Base-by-base conservation (phyloP, 2,329 filamentous ascomycete species). In the Ascosphaera pollenicola region DNA sequence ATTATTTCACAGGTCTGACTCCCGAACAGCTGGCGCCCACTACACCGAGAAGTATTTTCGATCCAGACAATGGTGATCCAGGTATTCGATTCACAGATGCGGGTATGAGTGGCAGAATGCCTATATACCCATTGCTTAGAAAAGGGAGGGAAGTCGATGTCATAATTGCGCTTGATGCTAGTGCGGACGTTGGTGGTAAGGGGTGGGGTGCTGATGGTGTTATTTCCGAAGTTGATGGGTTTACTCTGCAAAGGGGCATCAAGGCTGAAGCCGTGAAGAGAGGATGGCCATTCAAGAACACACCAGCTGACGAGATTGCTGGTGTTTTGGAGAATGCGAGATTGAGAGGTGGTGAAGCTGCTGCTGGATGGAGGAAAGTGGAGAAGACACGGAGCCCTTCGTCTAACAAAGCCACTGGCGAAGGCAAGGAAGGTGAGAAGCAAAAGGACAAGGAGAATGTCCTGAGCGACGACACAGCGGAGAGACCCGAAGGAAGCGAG, bases 61-160 rank as follows among this genome's bases (percentile, higher is more conserved):
- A 71, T 15, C 68, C 66, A 11, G 66, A 75, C 35, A 78, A 92
- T 53, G 21, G 21, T 24, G 21, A 24, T 24, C 21, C 21, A 24
- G 21, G 21, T 5, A 66, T 87, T 15, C 76, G 81, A 46, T 67
- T 87, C 13, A 95, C 94, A 85, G 89, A 98, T 55, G 85, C 89
- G 2, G 89, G 89, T 38, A 98, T 98, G 89, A 91, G 81, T 46
- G 95, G 98, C 54, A 98, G 98, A 51, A 65, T 98, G 7, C 89
- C 89, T 2, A 85, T 95, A 34, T 98, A 98, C 54, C 89, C 89
- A 0, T 68, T 95, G 3, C 73, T 98, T 15, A 75, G 89, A 8
- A 83, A 83, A 0, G 87, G 85, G 2, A 71, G 89, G 28, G 70
- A 92, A 41, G 77, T 98, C 4, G 89, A 98, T 49, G 69, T 98